Percentiles rank a stretch among this genome's conserved stretches.
Evolutionary conservation across 768 basidiomycete genomes (phyloP).

Genomic region (Ramaria sp.): DNA sequence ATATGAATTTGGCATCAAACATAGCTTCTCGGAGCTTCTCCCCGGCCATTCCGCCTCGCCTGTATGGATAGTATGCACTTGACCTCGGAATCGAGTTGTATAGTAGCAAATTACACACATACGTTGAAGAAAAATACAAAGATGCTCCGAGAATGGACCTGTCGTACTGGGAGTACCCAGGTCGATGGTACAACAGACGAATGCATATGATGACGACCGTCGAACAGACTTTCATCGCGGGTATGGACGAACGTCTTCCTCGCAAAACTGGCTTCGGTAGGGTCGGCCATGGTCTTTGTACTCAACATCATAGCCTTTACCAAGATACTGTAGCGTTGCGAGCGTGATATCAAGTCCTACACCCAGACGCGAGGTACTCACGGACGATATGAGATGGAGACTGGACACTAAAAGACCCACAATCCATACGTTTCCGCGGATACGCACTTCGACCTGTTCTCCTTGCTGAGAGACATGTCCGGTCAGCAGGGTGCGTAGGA

Average conservation of each 20-base stretch:
- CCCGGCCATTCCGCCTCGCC: too few species aligned
- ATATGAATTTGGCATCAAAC: too few species aligned
- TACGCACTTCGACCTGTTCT: constrained; percentile 19
- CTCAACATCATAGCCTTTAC: constrained; percentile 7
- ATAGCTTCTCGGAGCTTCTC: too few species aligned
- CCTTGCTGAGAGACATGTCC: not conserved
- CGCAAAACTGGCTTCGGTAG: not conserved
- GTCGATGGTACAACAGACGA: not conserved
- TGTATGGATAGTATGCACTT: too few species aligned
- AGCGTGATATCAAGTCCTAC: not conserved
- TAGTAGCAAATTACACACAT: not conserved
- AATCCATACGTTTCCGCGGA: constrained; percentile 23
- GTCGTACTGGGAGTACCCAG: not conserved
- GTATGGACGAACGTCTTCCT: constrained; percentile 6
- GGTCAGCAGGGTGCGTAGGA: not conserved
- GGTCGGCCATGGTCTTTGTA: not conserved
- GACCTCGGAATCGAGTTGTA: not conserved
- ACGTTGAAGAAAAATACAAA: not conserved
- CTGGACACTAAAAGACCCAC: constrained; percentile 20
- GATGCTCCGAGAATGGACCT: not conserved
- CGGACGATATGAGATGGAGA: constrained; percentile 6
- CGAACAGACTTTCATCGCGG: not conserved
- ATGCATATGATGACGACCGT: not conserved
- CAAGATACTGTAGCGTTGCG: not conserved
- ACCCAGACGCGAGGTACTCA: not conserved